Base-by-base conservation (phyloP, 768 basidiomycete species). In the Coprinopsis strossmayeri region DNA sequence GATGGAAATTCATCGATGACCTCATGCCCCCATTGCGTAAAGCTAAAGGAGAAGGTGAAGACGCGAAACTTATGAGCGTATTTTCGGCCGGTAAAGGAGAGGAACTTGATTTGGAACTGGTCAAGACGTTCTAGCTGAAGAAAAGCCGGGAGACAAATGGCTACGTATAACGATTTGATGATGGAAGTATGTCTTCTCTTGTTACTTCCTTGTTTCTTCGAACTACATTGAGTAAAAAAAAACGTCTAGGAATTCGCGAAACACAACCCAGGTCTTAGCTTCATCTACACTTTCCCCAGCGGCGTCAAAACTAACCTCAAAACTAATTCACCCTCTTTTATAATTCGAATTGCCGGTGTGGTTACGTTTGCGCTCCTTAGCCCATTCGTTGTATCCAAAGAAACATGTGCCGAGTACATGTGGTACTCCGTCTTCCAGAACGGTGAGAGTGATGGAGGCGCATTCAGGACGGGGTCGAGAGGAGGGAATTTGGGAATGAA, bases 151-250 rank as follows among this genome's bases (percentile, higher is more conserved):
- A 17, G 49, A 27, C 46, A 60, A 0, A 63, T 64, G 0, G 53
- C 64, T 21, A 71, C 73, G 1, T 77, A 77, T 53, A 78, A 69
- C 50, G 76, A 78, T 58, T 56, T 73, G 17, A 71, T 73, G 69
- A 54, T 77, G 24, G 66, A 75, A 64, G 77, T 75, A n/a, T n/a
- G n/a, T n/a, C 44, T 11, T 54, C 52, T 44, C 5, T 18, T 10
- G 9, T 23, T 13, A 5, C 27, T 9, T 52, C 30, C 30, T 26
- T 37, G 21, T 53, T 32, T 20, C 40, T n/a, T n/a, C n/a, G n/a
- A n/a, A n/a, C n/a, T n/a, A n/a, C n/a, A n/a, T n/a, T n/a, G n/a
- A n/a, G n/a, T n/a, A n/a, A n/a, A n/a, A n/a, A n/a, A n/a, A n/a
- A n/a, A n/a, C n/a, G n/a, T n/a, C n/a, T n/a, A 74, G 73, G 61